A percentile compares a stretch with the other conserved stretches of the same genome.
These are phyloP conservation scores for Pseudogymnoascus sp. DNA, from an alignment of 2,329 filamentous ascomycete species.

Conservation along the genomic window DNA sequence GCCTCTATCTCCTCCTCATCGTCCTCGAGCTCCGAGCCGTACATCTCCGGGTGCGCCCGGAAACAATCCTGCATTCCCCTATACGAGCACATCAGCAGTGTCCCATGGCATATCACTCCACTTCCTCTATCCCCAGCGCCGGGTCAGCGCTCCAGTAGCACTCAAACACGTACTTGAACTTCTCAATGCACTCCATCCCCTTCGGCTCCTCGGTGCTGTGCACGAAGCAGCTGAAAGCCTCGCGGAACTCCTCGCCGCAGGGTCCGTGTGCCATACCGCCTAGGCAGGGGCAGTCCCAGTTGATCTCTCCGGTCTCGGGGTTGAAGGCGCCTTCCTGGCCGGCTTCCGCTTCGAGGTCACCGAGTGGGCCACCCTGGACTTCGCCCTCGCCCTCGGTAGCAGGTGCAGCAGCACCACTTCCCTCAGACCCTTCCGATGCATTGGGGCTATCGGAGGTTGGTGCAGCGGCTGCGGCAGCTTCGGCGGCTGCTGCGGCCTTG, in stretches of 20 bases:
- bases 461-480: conserved; percentile 18
- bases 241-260: conserved; percentile 91
- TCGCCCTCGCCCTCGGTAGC: conserved; percentile 18
- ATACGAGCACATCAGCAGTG: conserved; percentile 18
- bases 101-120: neutral
- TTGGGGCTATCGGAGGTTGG: conserved; percentile 8
- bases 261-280: conserved; percentile 96
- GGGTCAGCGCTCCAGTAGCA: neutral
- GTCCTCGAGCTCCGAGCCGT: conserved; percentile 78
- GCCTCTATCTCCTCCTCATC: conserved; percentile 53
- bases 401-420: conserved; percentile 2
- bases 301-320: conserved; percentile 97
- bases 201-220: conserved; percentile 90
- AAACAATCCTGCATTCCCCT: conserved; percentile 98
- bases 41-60: conserved; percentile 82
- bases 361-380: conserved; percentile 33
- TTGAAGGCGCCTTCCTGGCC: conserved; percentile 89
- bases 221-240: conserved; percentile 98
- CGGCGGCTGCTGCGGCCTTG: conserved; percentile 16
- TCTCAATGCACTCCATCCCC: conserved; percentile 95
- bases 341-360: conserved; percentile 70
- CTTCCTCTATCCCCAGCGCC: neutral
- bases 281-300: conserved; percentile 97
- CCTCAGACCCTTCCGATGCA: neutral
- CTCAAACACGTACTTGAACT: conserved; percentile 69